Base-by-base conservation (phyloP, 805 yeast species). In the Saccharomycopsis selenospora region DNA sequence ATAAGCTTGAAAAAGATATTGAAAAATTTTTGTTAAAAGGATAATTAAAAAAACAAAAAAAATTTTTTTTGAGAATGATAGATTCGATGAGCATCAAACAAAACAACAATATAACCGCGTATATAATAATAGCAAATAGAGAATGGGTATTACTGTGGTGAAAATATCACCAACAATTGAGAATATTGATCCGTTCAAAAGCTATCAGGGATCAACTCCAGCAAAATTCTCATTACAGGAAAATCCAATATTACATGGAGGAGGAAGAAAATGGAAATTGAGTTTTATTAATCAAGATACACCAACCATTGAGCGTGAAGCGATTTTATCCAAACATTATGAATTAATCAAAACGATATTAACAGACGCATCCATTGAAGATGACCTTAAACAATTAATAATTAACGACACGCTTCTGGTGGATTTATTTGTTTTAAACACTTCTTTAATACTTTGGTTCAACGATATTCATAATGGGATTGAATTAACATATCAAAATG, bases 381-480 rank as follows among this genome's bases (percentile, higher is more conserved):
- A n/a, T n/a, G n/a, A n/a, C n/a, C 42, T 33, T 14, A 33, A 33
- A 20, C n/a, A 33, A 33, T 5, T 33, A 20, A 33, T 33, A 17
- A 17, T 33, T 10, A 5, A 6, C 6, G 17, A 33, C 10, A 17
- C n/a, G 6, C 24, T n/a, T 7, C 53, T 53, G 8, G 59, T 59
- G 4, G 75, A 71, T 46, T 38, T 71, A 2, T 72, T 68, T 54
- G 66, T 67, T 1, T 44, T 71, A 43, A 66, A 65, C 44, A 57
- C 63, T 3, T 62, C 65, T 10, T 52, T 72, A 3, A 54, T 70
- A 1, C 49, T 71, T 2, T 72, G 76, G 76, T 62, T 71, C 40
- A 57, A 59, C 26, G 55, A 57, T 5, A 48, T 60, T 27, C 61
- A 60, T 2, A 63, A 59, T 25, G 75, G 75, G 0, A 33, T 70